Conservation (phyloP, 2,329 filamentous ascomycete species). For the Penicillium sp. region DNA sequence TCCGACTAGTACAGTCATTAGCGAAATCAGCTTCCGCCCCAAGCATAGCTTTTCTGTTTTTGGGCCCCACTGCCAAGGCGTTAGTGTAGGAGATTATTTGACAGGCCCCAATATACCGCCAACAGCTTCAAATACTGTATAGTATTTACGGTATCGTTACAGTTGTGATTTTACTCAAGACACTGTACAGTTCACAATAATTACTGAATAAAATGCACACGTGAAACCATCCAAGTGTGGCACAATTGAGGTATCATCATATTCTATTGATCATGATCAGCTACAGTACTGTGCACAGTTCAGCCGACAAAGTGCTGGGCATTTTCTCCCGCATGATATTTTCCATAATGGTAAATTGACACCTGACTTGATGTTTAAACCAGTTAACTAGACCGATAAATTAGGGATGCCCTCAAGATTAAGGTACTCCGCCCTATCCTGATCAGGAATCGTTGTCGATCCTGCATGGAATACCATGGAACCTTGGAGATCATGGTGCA, state of each 20-base stretch:
- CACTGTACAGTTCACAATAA: background rate
- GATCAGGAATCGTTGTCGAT: background rate
- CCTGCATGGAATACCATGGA: background rate
- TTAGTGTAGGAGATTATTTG: background rate
- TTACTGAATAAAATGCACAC: background rate
- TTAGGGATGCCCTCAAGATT: background rate
- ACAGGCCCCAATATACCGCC: background rate
- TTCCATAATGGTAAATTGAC: background rate
- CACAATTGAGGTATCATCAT: background rate
- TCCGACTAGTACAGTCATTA: background rate
- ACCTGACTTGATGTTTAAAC: background rate
- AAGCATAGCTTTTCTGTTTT: background rate
- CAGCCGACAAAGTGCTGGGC: background rate
- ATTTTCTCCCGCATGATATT: background rate
- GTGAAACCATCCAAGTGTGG: background rate
- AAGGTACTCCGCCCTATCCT: background rate
- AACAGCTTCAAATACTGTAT: background rate
- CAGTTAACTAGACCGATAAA: background rate
- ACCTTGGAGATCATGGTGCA: background rate
- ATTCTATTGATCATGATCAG: background rate
- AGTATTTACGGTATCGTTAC: background rate
- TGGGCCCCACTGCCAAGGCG: background rate
- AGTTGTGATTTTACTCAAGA: background rate
- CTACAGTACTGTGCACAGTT: background rate
- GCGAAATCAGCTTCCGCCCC: background rate